Evolutionary conservation across 805 yeast genomes (phyloP).

Genomic region (Suhomyces sp.): DNA sequence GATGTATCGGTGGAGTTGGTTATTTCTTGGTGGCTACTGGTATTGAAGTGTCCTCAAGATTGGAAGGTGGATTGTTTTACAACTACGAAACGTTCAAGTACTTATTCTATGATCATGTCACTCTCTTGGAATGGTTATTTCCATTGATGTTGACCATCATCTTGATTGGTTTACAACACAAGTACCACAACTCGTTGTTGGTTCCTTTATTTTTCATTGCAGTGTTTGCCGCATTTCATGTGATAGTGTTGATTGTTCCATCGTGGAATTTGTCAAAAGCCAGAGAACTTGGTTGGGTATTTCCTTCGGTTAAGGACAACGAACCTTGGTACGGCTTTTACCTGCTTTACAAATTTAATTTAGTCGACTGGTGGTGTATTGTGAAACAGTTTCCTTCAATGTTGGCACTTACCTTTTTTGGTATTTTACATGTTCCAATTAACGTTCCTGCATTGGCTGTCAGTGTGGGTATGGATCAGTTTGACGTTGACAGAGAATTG

Average conservation of each 20-base stretch:
- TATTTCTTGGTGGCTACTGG: conserved; percentile 89
- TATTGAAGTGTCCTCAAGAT: conserved; percentile 81
- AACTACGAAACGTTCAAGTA: conserved; percentile 52
- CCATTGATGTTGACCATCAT: conserved; percentile 65
- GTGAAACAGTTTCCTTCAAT: conserved; percentile 78
- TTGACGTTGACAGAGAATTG: conserved; percentile 88
- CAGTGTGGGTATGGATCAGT: conserved; percentile 77
- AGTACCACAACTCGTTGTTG: conserved; percentile 60
- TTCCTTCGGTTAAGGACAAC: conserved; percentile 57
- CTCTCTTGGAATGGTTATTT: conserved; percentile 54
- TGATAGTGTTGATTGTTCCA: conserved; percentile 63
- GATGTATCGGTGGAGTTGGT: conserved; percentile 98
- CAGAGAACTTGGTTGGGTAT: conserved; percentile 82
- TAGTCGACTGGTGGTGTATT: conserved; percentile 75
- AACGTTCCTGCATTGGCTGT: conserved; percentile 97
- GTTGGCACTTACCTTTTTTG: conserved; percentile 94
- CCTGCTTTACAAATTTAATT: conserved; percentile 59
- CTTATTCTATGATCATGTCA: conserved; percentile 40
- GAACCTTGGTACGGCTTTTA: conserved; percentile 94
- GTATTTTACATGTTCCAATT: conserved; percentile 93
- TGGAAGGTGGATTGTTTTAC: conserved; percentile 71
- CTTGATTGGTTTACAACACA: conserved; percentile 57
- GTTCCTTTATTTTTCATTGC: conserved; percentile 78
- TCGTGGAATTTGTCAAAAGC: conserved; percentile 58
- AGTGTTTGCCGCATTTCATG: conserved; percentile 69